A percentile compares a stretch with the other conserved stretches of the same genome.
Evolutionary conservation across 2,329 filamentous ascomycete species (phyloP).

Genomic region (Fusarium sp.): DNA sequence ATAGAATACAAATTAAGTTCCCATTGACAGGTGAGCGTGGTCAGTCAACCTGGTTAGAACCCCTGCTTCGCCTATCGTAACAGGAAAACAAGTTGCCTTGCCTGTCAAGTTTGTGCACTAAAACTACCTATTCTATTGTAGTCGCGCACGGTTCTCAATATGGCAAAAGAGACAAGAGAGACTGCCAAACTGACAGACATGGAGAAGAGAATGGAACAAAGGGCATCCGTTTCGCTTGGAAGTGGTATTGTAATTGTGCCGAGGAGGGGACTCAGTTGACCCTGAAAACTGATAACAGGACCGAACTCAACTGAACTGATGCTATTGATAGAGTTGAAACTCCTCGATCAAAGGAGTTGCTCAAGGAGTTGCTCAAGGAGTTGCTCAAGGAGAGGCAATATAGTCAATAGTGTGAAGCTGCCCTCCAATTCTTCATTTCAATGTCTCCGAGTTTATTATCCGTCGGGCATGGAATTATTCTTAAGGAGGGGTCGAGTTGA

Average conservation of each 20-base stretch:
- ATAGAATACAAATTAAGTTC: constrained; percentile 11
- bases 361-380: not conserved
- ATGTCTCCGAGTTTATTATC: constrained; percentile 17
- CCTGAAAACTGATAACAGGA: not conserved
- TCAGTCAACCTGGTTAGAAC: constrained; percentile 15
- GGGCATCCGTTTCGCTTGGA: not conserved
- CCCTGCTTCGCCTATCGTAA: constrained; percentile 12
- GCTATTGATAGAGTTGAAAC: not conserved
- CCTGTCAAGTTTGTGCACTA: not conserved
- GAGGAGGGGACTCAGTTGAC: not conserved
- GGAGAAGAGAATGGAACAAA: not conserved
- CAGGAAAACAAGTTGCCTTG: not conserved
- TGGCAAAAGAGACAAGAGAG: constrained; percentile 5
- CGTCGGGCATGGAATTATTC: not conserved
- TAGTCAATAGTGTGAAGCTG: constrained; percentile 19
- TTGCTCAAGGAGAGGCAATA: not conserved
- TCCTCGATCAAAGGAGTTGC: not conserved
- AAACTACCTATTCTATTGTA: not conserved
- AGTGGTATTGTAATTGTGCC: not conserved
- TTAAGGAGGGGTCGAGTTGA: constrained; percentile 12
- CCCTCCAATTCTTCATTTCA: constrained; percentile 30
- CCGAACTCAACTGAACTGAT: not conserved
- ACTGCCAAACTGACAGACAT: not conserved
- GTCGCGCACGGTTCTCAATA: constrained; percentile 19
- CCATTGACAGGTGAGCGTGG: constrained; percentile 30